Evolutionary conservation across 345 rosid genomes (phyloP), one percentile per base, ranked within the genome.

Genomic region (Murraya paniculata): DNA sequence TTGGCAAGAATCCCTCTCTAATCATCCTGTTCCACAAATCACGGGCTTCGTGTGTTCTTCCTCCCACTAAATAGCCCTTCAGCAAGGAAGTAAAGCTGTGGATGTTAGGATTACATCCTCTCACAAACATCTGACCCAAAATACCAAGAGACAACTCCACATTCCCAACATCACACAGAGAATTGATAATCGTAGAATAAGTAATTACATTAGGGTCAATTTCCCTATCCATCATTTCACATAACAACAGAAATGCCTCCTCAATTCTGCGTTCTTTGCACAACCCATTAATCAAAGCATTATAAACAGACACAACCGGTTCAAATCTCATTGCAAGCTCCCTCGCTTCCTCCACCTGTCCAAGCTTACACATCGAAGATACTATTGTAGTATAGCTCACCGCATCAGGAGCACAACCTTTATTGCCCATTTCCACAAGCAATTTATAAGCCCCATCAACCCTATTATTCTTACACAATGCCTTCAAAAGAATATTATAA

Each of bases 301-400:
- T 95, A 81, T 88, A 93, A 24, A 92, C 85, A 9, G 92, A 79
- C 78, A 87, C 90, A 79, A 81, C 66, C 0, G 88, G 91, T 68
- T 83, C 86, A 74, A 89, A 91, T 59, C 83, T 88, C 80, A 11
- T 77, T 0, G 89, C 88, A 7, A 93, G 86, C 81, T 88, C 86
- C 86, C 86, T 85, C 13, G 93, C 97, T 79, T 92, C 93, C 72
- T 89, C 93, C 72, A 91, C 85, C 84, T 84, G 84, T 56, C 97
- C 93, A 53, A 84, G 77, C 80, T 81, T 89, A 85, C 94, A 95
- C 92, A 95, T 86, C 0, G 91, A 90, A 18, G 98, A 92, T 27
- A 93, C 79, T 73, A 93, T 84, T 3, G 94, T 92, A 0, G 97
- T 85, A 81, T 89, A 93, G 83, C 99, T 93, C 78, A 93, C 93